phyloP scores from a whole-genome alignment of 306 rosid species.

The Dryas alaskensis region DNA sequence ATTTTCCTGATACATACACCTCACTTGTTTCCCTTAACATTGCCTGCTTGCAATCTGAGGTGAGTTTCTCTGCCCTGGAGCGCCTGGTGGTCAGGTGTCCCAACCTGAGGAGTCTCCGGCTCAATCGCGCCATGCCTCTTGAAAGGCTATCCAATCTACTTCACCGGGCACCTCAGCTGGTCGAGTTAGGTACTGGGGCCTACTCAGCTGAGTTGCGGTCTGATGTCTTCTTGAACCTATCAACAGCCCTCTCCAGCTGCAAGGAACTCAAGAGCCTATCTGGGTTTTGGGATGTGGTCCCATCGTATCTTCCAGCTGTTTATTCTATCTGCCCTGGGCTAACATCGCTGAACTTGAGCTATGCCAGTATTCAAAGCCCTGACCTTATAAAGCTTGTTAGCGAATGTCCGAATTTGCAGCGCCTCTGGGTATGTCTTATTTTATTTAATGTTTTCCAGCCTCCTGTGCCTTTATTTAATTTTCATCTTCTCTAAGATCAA shows the following conservation, averaged over 20 bases:
- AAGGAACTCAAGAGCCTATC: conserved; percentile 63
- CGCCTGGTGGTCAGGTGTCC: conserved; percentile 81
- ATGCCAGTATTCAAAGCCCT: conserved; percentile 62
- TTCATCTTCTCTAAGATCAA: neutral
- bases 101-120: conserved; percentile 74
- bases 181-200: conserved; percentile 78
- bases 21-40: conserved; percentile 86
- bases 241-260: conserved; percentile 53
- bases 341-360: conserved; percentile 73
- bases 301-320: conserved; percentile 65
- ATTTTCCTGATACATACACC: conserved; percentile 83
- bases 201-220: conserved; percentile 66
- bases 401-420: conserved; percentile 73
- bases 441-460: neutral
- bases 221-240: conserved; percentile 57
- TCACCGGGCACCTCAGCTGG: conserved; percentile 65
- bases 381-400: conserved; percentile 72
- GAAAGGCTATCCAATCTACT: conserved; percentile 67
- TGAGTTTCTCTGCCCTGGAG: conserved; percentile 73
- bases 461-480: neutral
- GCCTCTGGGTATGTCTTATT: conserved; percentile 66
- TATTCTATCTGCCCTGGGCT: conserved; percentile 65
- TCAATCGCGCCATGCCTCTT: conserved; percentile 77
- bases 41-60: conserved; percentile 75
- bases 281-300: conserved; percentile 89